Conservation (phyloP, 208 protist genomes). For the Herpetomonas samuelpessoai region DNA sequence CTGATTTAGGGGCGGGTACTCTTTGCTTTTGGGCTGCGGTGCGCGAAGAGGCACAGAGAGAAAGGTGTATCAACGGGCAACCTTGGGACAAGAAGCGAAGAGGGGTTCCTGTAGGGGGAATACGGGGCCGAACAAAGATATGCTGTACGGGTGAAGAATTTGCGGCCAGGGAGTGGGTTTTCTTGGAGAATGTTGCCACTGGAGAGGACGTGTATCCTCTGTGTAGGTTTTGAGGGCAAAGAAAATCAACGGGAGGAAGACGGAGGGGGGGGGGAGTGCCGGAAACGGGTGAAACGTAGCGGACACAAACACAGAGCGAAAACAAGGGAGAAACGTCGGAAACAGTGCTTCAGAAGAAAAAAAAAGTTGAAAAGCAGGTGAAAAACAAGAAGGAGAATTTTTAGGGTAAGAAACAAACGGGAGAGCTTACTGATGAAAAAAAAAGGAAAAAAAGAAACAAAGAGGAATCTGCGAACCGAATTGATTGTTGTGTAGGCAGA, state of each 20-base stretch:
- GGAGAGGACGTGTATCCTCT: constrained; percentile 7
- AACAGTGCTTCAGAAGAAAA: neutral
- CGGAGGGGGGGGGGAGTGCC: neutral
- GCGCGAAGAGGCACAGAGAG: no score
- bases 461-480: neutral
- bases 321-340: neutral
- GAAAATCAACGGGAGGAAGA: neutral
- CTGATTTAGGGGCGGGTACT: no score
- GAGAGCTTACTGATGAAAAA: neutral
- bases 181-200: no score
- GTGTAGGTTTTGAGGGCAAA: neutral
- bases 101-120: no score
- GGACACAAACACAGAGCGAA: neutral
- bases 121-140: no score
- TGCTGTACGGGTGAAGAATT: no score
- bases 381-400: neutral
- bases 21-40: no score
- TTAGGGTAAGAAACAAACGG: neutral
- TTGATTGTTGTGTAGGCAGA: no score
- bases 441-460: constrained; percentile 5
- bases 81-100: no score
- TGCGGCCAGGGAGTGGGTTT: no score
- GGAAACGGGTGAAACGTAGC: neutral
- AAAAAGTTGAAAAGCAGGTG: neutral
- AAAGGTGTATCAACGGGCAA: no score